Conservation (phyloP, 2,329 filamentous ascomycete species). For the Cladosporium sp. region DNA sequence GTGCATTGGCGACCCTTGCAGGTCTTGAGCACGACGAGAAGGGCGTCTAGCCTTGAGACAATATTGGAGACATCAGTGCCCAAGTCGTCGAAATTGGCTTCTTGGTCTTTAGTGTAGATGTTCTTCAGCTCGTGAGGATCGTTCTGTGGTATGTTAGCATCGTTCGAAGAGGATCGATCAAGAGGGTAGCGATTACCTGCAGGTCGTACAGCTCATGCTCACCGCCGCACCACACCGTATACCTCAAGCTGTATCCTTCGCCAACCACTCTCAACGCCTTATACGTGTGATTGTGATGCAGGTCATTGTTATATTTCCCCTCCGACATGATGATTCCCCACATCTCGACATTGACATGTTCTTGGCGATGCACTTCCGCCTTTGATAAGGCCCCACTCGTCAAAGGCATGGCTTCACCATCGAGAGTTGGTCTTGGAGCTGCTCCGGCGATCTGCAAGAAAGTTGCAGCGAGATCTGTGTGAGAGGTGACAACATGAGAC, state of each 20-base stretch:
- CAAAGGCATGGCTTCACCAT: slow-evolving; percentile 34
- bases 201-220: slow-evolving; percentile 63
- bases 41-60: slow-evolving; percentile 28
- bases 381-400: slow-evolving; percentile 17
- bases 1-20: slow-evolving; percentile 29
- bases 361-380: slow-evolving; percentile 17
- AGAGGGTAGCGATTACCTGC: not conserved
- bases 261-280: slow-evolving; percentile 26
- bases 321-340: slow-evolving; percentile 34
- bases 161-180: not conserved
- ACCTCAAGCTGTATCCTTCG: slow-evolving; percentile 56
- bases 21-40: slow-evolving; percentile 32
- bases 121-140: slow-evolving; percentile 22
- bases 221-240: slow-evolving; percentile 65
- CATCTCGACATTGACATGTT: slow-evolving; percentile 39
- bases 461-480: slow-evolving; percentile 36
- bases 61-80: slow-evolving; percentile 6
- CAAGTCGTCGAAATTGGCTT: not conserved
- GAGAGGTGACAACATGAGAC: slow-evolving; percentile 32
- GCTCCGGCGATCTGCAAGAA: slow-evolving; percentile 32
- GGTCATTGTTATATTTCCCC: slow-evolving; percentile 22
- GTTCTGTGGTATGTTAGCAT: not conserved
- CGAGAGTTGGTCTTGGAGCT: slow-evolving; percentile 17
- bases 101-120: slow-evolving; percentile 19
- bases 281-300: slow-evolving; percentile 27